Evolutionary conservation across 2,329 filamentous ascomycete genomes (phyloP).

Genomic region (Dichotomopilus funicola): DNA sequence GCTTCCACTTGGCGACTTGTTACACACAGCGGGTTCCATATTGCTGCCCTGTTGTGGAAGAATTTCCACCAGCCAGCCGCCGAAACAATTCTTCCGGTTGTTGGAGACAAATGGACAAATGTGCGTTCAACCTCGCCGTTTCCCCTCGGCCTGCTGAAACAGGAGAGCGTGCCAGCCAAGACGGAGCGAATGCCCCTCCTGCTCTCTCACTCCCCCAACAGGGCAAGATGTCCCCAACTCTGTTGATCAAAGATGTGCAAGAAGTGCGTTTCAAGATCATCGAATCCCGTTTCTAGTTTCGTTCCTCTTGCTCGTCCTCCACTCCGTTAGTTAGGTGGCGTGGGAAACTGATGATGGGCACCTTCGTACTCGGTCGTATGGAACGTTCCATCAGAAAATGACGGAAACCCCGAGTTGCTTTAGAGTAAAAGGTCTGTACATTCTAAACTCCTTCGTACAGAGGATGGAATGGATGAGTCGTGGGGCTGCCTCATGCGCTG

Average conservation of each 20-base stretch:
- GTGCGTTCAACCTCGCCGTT: neutral
- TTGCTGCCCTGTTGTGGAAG: neutral
- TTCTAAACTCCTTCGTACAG: too few relatives aligned
- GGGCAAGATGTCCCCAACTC: neutral
- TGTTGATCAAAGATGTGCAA: neutral
- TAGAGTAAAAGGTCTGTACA: too few relatives aligned
- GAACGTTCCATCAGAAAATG: constrained; percentile 3
- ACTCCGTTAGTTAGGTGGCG: too few relatives aligned
- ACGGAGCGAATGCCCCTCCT: neutral
- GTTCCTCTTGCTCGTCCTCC: too few relatives aligned
- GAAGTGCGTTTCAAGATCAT: too few relatives aligned
- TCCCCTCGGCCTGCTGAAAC: constrained; percentile 13
- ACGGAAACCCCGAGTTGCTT: too few relatives aligned
- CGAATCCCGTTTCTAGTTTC: too few relatives aligned
- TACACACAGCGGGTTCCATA: too few relatives aligned
- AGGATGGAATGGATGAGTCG: too few relatives aligned
- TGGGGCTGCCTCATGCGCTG: neutral
- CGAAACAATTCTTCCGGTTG: neutral
- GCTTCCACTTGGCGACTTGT: too few relatives aligned
- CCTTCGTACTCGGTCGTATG: neutral
- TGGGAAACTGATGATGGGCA: too few relatives aligned
- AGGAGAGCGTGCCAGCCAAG: constrained; percentile 12
- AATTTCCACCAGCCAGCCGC: neutral
- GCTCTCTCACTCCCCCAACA: neutral
- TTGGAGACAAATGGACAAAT: constrained; percentile 5